Evolutionary conservation across 768 basidiomycete species (phyloP), one percentile per base, ranked within the genome.

Genomic region (Botryobasidium botryosum): DNA sequence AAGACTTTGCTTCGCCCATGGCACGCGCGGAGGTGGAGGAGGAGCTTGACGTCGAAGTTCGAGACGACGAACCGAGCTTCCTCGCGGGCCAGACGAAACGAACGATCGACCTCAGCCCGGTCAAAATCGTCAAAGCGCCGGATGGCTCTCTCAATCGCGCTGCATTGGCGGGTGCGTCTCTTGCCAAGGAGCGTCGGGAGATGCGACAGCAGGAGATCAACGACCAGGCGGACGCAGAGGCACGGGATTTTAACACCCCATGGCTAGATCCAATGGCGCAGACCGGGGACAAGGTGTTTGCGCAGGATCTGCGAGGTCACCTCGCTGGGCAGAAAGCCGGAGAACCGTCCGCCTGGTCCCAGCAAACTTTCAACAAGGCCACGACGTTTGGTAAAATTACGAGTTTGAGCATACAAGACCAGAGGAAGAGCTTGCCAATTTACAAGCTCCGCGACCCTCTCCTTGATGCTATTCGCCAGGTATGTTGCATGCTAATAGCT

Each of bases 191-290:
- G 61, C 75, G 94, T 43, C 73, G 91, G 35, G 94, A 99, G 59
- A 62, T 97, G 40, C 74, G 88, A 50, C 86, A 91, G 53, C 86
- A 97, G 59, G 91, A 97, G 57, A 81, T 71, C 12, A 92, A 94
- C 56, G 94, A 97, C 50, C 68, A 81, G 52, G 92, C 85, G 0
- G 94, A 97, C 58, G 84, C 90, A 0, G 81, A 97, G 60, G 77
- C 87, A 43, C 75, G 87, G 21, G 91, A 99, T 64, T 85, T 99
- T 61, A 88, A 73, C 54, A 81, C 86, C 36, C 91, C 94, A 3
- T 99, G 94, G 94, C 66, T 96, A 18, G 94, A 99, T 61, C 94
- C 94, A 15, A 94, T 97, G 90, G 81, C 91, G 10, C 79, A 79
- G 53, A 78, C 81, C 3, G 57, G 71, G 0, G 94, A 97, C 35